A percentile compares a stretch with the other conserved stretches of the same genome.
Evolutionary conservation across 768 basidiomycete genomes (phyloP).

Genomic region (Mycena indigotica): DNA sequence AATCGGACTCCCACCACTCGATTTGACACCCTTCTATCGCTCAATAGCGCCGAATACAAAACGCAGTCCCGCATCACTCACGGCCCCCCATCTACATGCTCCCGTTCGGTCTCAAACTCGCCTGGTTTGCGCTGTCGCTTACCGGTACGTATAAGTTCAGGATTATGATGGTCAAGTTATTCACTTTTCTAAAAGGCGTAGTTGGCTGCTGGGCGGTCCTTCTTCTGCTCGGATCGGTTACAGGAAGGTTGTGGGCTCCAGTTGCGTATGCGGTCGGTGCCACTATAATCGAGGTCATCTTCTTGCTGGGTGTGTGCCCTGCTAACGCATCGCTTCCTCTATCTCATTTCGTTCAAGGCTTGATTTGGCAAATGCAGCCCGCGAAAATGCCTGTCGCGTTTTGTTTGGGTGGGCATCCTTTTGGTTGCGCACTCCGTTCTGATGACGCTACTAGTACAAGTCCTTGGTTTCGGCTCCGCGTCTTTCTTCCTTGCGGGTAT

Average conservation of each 20-base stretch:
- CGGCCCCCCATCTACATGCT: slow-evolving; percentile 19
- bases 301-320: slow-evolving; percentile 13
- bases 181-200: slow-evolving; percentile 6
- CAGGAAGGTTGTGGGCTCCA: slow-evolving; percentile 18
- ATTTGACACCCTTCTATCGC: not conserved
- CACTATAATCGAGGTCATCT: slow-evolving; percentile 14
- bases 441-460: slow-evolving; percentile 6
- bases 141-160: slow-evolving; percentile 3
- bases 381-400: slow-evolving; percentile 10
- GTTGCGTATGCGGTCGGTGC: slow-evolving; percentile 17
- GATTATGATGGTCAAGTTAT: not conserved
- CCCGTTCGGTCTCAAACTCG: slow-evolving; percentile 23
- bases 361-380: slow-evolving; percentile 19
- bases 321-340: no score
- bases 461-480: slow-evolving; percentile 5
- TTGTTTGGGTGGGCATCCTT: slow-evolving; percentile 6
- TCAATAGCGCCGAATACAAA: not conserved
- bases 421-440: not conserved
- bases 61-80: not conserved
- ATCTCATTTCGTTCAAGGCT: slow-evolving; percentile 3
- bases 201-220: slow-evolving; percentile 26
- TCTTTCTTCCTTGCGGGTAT: slow-evolving; percentile 12
- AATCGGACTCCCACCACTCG: not conserved
- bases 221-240: slow-evolving; percentile 17
- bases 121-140: slow-evolving; percentile 21